These are phyloP conservation scores for Eruca vesicaria DNA, from an alignment of 441 rosid species.

Conservation along the genomic window DNA sequence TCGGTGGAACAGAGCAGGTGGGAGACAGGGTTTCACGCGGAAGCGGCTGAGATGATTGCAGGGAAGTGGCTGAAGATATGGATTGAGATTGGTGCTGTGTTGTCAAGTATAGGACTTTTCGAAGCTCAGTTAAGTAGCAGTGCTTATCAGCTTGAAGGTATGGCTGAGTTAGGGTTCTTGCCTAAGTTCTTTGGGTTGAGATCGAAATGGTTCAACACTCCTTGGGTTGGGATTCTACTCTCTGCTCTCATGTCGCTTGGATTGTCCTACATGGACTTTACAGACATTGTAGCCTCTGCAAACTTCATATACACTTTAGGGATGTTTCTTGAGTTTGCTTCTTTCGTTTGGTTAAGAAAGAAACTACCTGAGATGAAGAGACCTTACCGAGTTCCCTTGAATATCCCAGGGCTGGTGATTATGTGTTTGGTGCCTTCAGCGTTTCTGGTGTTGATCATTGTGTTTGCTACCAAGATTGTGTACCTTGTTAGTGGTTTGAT, in stretches of 20 bases:
- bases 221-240: conserved; percentile 76
- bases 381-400: conserved; percentile 65
- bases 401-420: conserved; percentile 46
- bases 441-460: conserved; percentile 59
- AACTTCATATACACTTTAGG: conserved; percentile 80
- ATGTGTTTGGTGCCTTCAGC: conserved; percentile 73
- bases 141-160: conserved; percentile 55
- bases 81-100: conserved; percentile 53
- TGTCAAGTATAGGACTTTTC: conserved; percentile 51
- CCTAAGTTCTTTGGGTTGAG: conserved; percentile 49
- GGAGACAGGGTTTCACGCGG: conserved; percentile 55
- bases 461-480: conserved; percentile 58
- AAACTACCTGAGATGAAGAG: conserved; percentile 53
- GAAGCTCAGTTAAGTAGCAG: conserved; percentile 62
- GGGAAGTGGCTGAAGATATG: conserved; percentile 62
- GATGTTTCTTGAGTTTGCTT: conserved; percentile 72
- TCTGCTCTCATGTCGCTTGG: conserved; percentile 54
- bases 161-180: conserved; percentile 53
- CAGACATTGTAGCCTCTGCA: conserved; percentile 62
- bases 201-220: conserved; percentile 69
- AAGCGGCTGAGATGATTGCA: conserved; percentile 49
- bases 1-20: conserved; percentile 45
- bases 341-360: conserved; percentile 68
- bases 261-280: conserved; percentile 54
- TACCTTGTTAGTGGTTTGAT: conserved; percentile 56